Base-by-base conservation (phyloP, 768 basidiomycete species). In the Mycena polygramma region DNA sequence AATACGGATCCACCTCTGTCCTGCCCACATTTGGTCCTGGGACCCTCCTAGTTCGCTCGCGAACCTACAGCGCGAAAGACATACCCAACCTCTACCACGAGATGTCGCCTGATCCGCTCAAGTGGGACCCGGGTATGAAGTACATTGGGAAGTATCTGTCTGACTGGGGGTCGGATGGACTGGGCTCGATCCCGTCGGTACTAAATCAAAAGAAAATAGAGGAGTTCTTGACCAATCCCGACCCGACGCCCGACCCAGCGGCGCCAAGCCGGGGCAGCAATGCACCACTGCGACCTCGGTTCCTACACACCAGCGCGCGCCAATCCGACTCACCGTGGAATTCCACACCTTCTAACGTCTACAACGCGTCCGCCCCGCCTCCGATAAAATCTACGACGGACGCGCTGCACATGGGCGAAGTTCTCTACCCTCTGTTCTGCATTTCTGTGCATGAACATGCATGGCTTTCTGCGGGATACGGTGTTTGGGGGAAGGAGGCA, bases 11-110 rank as follows among this genome's bases (percentile, higher is more conserved):
- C 72, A 84, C 83, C 41, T 95, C 90, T 30, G 86, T 97, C 70
- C 79, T 96, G 57, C 93, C 95, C 19, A 97, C 97, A 0, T 94
- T 95, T 76, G 96, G 94, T 7, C 87, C 94, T 0, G 95, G 95
- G 20, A 97, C 97, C 1, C 84, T 98, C 24, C 90, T 99, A 74
- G 86, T 97, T 70, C 85, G 90, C 26, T 90, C 90, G 39, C 84
- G 90, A 20, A 61, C 72, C 0, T 84, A 86, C 66, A 79, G 81
- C 73, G 80, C 76, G 0, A n/a, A 61, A 7, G 19, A 36, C 9
- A 39, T 52, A n/a, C 57, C 60, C 2, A 55, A 22, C n/a, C 65
- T 73, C 20, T 73, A 55, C 66, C 68, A 67, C 45, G 37, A 61
- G 4, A 36, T 68, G 57, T 19, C 62, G 22, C 2, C 54, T 7